Percentiles rank a stretch among this genome's conserved stretches.
These are phyloP conservation scores for Ogataea sp. DNA, from an alignment of 805 yeast genomes.

Conservation along the genomic window DNA sequence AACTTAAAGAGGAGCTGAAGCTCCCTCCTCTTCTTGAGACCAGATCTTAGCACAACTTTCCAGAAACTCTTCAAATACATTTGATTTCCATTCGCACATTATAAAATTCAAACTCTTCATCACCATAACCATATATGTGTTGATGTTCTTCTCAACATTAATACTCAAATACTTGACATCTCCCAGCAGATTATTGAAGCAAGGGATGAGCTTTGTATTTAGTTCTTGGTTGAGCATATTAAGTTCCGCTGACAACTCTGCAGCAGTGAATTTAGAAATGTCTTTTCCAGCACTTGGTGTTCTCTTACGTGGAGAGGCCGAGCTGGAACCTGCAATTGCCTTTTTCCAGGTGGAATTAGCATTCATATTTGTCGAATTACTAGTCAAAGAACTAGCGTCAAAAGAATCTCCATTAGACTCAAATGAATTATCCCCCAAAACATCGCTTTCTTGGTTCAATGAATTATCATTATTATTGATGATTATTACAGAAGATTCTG, in stretches of 20 bases:
- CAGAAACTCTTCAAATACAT: constrained; percentile 17
- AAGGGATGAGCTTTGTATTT: constrained; percentile 37
- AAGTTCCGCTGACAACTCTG: constrained; percentile 15
- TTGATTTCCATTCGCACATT: constrained; percentile 16
- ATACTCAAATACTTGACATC: constrained; percentile 38
- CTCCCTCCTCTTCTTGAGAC: constrained; percentile 4
- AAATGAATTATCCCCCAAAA: no score
- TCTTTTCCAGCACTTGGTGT: constrained; percentile 3
- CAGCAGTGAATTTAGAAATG: constrained; percentile 10
- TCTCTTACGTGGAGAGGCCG: background rate
- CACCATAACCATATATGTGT: constrained; percentile 10
- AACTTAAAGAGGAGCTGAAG: no score
- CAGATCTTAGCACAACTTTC: constrained; percentile 18
- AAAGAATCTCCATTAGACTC: constrained; percentile 3
- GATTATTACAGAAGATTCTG: constrained; percentile 11
- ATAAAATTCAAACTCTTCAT: constrained; percentile 8
- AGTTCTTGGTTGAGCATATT: constrained; percentile 14
- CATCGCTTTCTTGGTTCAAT: no score
- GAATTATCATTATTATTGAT: constrained; percentile 6
- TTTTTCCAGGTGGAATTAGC: constrained; percentile 9
- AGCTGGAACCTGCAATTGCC: constrained; percentile 11
- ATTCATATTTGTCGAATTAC: constrained; percentile 2
- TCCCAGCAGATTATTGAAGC: constrained; percentile 32
- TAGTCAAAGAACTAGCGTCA: constrained; percentile 1
- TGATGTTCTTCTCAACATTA: constrained; percentile 33